phyloP scores from a whole-genome alignment of 2,329 filamentous ascomycete genomes.

The Phialocephala sp. region DNA sequence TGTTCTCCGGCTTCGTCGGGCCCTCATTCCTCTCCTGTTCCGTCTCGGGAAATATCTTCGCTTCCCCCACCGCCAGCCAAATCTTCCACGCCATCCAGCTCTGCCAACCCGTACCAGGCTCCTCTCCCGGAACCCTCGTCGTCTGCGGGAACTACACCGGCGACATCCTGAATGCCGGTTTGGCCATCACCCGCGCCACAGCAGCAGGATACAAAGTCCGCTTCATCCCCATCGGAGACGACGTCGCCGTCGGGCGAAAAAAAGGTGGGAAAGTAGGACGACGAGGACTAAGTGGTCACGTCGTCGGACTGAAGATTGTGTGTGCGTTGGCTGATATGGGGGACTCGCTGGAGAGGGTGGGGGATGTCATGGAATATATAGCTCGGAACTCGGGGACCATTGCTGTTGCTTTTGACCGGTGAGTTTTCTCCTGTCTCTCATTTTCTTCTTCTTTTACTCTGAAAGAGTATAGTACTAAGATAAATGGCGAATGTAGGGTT shows the following conservation, averaged over 20 bases:
- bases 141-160: slow-evolving; percentile 51
- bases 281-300: slow-evolving; percentile 56
- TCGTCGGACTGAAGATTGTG: slow-evolving; percentile 51
- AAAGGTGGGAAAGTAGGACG: slow-evolving; percentile 55
- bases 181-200: slow-evolving; percentile 47
- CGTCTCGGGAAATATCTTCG: slow-evolving; percentile 49
- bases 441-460: too few species aligned
- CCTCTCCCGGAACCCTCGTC: slow-evolving; percentile 36
- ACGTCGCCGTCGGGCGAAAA: slow-evolving; percentile 52
- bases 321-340: slow-evolving; percentile 38
- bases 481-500: slow-evolving; percentile 31
- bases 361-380: slow-evolving; percentile 37
- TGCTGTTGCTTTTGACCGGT: slow-evolving; percentile 56
- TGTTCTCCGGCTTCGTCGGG: slow-evolving; percentile 51
- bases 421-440: too few species aligned
- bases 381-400: slow-evolving; percentile 50
- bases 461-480: neutral
- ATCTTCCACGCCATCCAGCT: slow-evolving; percentile 46
- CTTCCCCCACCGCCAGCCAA: slow-evolving; percentile 48
- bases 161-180: slow-evolving; percentile 49
- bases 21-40: slow-evolving; percentile 47
- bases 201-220: slow-evolving; percentile 35
- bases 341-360: slow-evolving; percentile 32
- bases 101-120: slow-evolving; percentile 26
- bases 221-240: slow-evolving; percentile 43